Base-by-base conservation (phyloP, 78 protist species). In the Dictyostelium firmibasis region DNA sequence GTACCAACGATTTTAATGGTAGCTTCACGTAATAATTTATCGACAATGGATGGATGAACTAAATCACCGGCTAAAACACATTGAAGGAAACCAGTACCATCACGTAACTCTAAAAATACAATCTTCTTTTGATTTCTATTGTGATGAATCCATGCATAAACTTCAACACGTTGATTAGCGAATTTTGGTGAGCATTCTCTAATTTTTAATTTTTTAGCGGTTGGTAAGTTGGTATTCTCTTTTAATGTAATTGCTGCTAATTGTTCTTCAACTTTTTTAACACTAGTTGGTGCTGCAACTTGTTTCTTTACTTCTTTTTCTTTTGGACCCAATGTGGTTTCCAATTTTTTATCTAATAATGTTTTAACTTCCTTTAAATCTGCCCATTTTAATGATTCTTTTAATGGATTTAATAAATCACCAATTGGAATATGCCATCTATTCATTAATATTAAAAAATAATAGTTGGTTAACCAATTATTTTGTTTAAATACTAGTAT, bases 11-110 rank as follows among this genome's bases (percentile, higher is more conserved):
- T 64, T 8, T 27, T 38, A 27, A 98, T 83, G 0, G 98, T 82
- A 13, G 97, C 69, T 88, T 98, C 99, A 20, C 93, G 85, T 25
- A 25, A 31, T 6, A 98, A 82, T 43, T 38, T 60, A 29, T 84
- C 93, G 4, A 78, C 67, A 36, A 78, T 38, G 2, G 94, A 81
- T 70, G 93, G 81, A 79, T 75, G 93, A 11, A 84, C 91, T 4
- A 86, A 31, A 14, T 70, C 64, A 44, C 79, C 86, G 9, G 50
- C 43, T 18, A 82, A 76, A 29, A 79, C 96, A 75, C 87, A 47
- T 89, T 98, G 99, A 57, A 98, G 83, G 83, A 35, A 97, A 35
- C 99, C 99, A 67, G 99, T 96, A 57, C 99, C 99, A 77, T 99
- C 99, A 29, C 99, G 92, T 25, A 99, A 91, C 29, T 93, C 96